phyloP scores from a whole-genome alignment of 345 rosid species.

The Aquilaria yunnanensis region DNA sequence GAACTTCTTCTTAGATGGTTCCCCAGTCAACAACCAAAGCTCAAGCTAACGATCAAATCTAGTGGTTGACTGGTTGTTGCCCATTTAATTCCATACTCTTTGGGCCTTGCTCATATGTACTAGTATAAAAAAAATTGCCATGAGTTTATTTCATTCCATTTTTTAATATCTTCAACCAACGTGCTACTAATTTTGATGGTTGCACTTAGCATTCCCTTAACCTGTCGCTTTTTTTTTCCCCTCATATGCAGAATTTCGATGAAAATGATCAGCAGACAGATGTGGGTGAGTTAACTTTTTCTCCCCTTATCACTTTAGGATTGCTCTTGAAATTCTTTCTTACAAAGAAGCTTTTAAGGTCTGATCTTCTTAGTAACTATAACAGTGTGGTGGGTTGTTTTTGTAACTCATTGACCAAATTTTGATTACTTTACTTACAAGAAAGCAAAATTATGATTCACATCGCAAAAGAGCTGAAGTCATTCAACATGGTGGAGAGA shows the following conservation, averaged over 20 bases:
- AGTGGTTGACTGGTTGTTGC: background rate
- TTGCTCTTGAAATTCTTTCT: background rate
- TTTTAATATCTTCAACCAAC: no score
- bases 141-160: background rate
- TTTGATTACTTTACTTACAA: background rate
- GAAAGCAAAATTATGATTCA: no score
- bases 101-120: no score
- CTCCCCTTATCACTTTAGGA: background rate
- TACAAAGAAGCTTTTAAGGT: background rate
- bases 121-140: background rate
- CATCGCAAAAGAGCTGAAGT: no score
- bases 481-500: background rate
- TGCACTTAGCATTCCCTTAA: background rate
- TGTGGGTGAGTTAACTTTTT: constrained; percentile 35
- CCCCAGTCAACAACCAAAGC: no score
- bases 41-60: no score
- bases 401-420: background rate
- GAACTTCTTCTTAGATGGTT: no score
- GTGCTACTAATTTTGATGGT: no score
- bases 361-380: background rate
- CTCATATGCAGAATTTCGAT: constrained; percentile 38
- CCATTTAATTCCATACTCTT: background rate
- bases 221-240: background rate
- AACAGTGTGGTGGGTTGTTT: constrained; percentile 7
- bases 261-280: constrained; percentile 47